Evolutionary conservation across 148 eudicot genomes (phyloP), one percentile per base, ranked within the genome.

Genomic region (Rhododendron williamsianum): DNA sequence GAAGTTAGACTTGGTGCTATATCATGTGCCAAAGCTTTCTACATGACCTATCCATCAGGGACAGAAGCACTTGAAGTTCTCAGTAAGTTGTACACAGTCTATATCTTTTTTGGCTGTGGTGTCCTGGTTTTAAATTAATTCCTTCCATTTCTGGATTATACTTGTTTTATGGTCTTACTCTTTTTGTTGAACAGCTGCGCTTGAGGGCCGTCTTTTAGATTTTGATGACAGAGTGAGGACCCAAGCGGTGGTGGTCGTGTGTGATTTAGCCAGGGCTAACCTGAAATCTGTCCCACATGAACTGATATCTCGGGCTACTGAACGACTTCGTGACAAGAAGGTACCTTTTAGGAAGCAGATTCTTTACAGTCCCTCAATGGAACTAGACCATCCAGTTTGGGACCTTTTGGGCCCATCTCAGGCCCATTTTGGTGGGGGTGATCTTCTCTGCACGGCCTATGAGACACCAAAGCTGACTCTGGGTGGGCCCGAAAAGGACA

Each of bases 261-360:
- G 98, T 90, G 98, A 95, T 86, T 87, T 97, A 88, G 96, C 93
- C 54, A 92, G 74, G 87, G 83, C 87, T 85, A 91, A 86, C 87
- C 85, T 91, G 83, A 92, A 89, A 78, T 81, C 63, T 51, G 84
- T 91, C 78, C 94, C 94, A 6, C 86, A 89, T 87, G 88, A 86
- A 63, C 88, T 93, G 54, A 85, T 97, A 63, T 79, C 86, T 91
- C 91, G 83, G 81, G 93, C 91, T 85, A 88, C 92, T 51, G 94
- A 95, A 83, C 87, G 98, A 81, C 96, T 97, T 82, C 96, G 98
- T 81, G 99, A 97, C 87, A 97, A 94, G 89, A 93, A 91, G 98
- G 99, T 93, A 86, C 72, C 36, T 35, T 81, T 71, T 30, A 71
- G 76, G 38, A 9, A 65, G 30, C 11, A 65, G 30, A 65, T 65